Conservation (phyloP, 2,329 filamentous ascomycete species). For the Epichloe baconii region DNA sequence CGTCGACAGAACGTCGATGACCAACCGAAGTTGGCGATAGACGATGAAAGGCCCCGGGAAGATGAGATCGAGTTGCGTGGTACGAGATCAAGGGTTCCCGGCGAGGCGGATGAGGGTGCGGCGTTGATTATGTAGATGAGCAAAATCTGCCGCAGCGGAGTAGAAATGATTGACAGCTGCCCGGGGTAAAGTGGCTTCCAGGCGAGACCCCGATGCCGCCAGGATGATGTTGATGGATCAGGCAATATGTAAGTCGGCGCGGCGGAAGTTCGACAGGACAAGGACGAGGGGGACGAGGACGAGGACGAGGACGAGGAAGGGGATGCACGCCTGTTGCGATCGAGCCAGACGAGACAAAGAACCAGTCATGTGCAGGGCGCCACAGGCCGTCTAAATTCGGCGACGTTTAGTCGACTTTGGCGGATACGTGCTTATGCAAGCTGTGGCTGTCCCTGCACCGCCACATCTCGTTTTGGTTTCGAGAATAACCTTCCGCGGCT, state of each 20-base stretch:
- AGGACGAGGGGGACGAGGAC: neutral
- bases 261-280: neutral
- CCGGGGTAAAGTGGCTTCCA: conserved; percentile 1
- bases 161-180: conserved; percentile 3
- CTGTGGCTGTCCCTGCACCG: no score
- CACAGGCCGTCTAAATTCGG: no score
- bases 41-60: neutral
- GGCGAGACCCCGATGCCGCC: conserved; percentile 3
- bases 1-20: neutral
- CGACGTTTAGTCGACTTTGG: no score
- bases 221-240: conserved; percentile 1
- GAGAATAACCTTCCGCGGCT: no score
- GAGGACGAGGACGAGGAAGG: neutral
- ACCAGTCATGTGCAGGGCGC: no score
- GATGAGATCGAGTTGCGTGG: neutral
- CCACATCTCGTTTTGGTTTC: no score
- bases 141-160: neutral
- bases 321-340: neutral
- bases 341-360: no score
- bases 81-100: neutral
- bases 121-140: neutral
- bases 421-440: no score
- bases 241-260: neutral
- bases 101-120: neutral
- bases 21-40: neutral